Conservation (phyloP, 1,139 yeast species). For the Taiozyma sp. region DNA sequence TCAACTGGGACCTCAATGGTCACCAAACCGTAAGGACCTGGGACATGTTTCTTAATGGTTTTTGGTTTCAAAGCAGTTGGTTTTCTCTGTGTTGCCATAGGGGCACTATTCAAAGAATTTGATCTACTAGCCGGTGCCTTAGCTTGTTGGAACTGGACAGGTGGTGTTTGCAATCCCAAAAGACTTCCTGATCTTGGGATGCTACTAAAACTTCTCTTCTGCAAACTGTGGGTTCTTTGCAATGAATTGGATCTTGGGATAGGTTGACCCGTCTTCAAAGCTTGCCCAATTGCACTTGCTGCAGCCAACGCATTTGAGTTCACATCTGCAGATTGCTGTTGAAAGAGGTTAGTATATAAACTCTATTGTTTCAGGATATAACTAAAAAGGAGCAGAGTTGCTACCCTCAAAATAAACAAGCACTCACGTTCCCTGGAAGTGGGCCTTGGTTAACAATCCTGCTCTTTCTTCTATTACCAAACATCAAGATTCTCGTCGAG, state of each 20-base stretch:
- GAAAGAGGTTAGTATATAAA: conserved; percentile 12
- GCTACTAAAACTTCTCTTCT: conserved; percentile 11
- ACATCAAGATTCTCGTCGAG: neutral
- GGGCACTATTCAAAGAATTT: conserved; percentile 11
- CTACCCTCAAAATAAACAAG: neutral
- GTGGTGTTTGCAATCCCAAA: conserved; percentile 19
- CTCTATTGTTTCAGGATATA: no score
- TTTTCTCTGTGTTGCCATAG: conserved; percentile 7
- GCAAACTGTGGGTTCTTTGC: conserved; percentile 23
- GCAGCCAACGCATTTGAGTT: conserved; percentile 41
- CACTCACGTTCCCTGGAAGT: neutral
- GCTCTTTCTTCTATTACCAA: neutral
- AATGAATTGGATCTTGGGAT: conserved; percentile 24
- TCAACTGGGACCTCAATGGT: conserved; percentile 41
- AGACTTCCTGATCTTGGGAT: conserved; percentile 16
- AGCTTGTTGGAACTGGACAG: conserved; percentile 13
- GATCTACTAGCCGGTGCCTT: conserved; percentile 9
- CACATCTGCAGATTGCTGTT: conserved; percentile 22
- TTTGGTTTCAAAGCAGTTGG: conserved; percentile 19
- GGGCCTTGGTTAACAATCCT: neutral
- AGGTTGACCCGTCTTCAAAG: conserved; percentile 28
- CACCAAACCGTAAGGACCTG: conserved; percentile 42
- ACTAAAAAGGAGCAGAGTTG: neutral
- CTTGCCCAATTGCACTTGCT: conserved; percentile 36
- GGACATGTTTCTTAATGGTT: conserved; percentile 40